Conservation (phyloP, 495 filamentous ascomycete species). For the Ramalina intermedia region DNA sequence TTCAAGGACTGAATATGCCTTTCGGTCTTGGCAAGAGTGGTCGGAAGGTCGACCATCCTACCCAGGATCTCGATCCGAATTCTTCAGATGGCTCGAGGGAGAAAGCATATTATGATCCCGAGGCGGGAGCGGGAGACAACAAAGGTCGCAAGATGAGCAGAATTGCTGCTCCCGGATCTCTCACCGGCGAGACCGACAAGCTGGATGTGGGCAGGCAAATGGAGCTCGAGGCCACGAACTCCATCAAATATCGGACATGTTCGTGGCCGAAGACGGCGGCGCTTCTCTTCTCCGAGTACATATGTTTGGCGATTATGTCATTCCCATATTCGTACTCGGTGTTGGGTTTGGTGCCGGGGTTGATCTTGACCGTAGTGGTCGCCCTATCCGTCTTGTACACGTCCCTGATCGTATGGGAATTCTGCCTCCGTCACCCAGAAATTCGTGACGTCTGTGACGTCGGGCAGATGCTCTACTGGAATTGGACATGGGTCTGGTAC, state of each 20-base stretch:
- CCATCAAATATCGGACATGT: conserved; percentile 80
- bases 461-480: conserved; percentile 77
- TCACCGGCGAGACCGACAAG: conserved; percentile 14
- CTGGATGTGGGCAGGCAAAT: conserved; percentile 53
- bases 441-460: conserved; percentile 84
- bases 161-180: conserved; percentile 3
- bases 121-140: conserved; percentile 1
- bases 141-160: conserved; percentile 15
- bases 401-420: conserved; percentile 72
- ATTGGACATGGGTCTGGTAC: conserved; percentile 66
- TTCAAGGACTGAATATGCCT: too few species aligned
- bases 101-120: conserved; percentile 5
- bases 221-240: conserved; percentile 58
- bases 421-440: conserved; percentile 75
- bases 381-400: conserved; percentile 69
- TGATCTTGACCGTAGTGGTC: conserved; percentile 67
- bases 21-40: conserved; percentile 1
- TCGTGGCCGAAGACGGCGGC: conserved; percentile 87
- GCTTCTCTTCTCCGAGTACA: conserved; percentile 81
- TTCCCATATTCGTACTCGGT: conserved; percentile 84
- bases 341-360: conserved; percentile 70
- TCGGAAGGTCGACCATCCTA: conserved; percentile 5
- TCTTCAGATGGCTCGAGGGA: conserved; percentile 3
- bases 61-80: background rate
- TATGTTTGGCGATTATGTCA: conserved; percentile 87